phyloP scores from a whole-genome alignment of 352 stramenopile species.

The Pythium utonaiense region DNA sequence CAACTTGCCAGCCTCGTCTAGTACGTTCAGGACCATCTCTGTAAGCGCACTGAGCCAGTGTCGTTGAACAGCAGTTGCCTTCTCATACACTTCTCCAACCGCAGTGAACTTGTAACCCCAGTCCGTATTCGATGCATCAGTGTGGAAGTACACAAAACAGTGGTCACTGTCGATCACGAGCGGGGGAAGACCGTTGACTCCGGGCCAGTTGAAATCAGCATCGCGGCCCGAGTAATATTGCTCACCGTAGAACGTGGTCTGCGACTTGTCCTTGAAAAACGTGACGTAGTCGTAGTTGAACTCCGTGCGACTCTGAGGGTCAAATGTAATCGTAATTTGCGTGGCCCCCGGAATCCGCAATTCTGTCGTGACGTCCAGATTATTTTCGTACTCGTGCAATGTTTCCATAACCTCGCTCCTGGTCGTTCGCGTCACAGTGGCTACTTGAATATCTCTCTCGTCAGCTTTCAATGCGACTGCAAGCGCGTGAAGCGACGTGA shows the following conservation, averaged over 20 bases:
- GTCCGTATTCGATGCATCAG: slow-evolving; percentile 81
- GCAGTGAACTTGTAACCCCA: slow-evolving; percentile 81
- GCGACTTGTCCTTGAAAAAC: slow-evolving; percentile 72
- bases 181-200: slow-evolving; percentile 52
- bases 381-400: slow-evolving; percentile 78
- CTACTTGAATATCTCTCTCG: slow-evolving; percentile 28
- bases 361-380: slow-evolving; percentile 64
- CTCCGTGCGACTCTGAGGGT: slow-evolving; percentile 74
- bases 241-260: slow-evolving; percentile 58
- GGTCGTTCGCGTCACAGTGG: slow-evolving; percentile 40
- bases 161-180: slow-evolving; percentile 76
- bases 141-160: slow-evolving; percentile 82
- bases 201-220: slow-evolving; percentile 75
- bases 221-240: slow-evolving; percentile 79
- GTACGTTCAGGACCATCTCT: slow-evolving; percentile 39
- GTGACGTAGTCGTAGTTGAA: slow-evolving; percentile 88
- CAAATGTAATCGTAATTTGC: slow-evolving; percentile 79
- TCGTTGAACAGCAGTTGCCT: slow-evolving; percentile 43
- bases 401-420: slow-evolving; percentile 73
- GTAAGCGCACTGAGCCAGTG: slow-evolving; percentile 64
- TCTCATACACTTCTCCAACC: slow-evolving; percentile 57
- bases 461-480: slow-evolving; percentile 28
- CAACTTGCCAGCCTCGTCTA: slow-evolving; percentile 51
- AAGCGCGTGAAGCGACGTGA: slow-evolving; percentile 34
- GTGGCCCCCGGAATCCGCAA: slow-evolving; percentile 71